These are phyloP conservation scores for Geotrichum histeridarum DNA, from an alignment of 1,139 yeast genomes.

Conservation along the genomic window DNA sequence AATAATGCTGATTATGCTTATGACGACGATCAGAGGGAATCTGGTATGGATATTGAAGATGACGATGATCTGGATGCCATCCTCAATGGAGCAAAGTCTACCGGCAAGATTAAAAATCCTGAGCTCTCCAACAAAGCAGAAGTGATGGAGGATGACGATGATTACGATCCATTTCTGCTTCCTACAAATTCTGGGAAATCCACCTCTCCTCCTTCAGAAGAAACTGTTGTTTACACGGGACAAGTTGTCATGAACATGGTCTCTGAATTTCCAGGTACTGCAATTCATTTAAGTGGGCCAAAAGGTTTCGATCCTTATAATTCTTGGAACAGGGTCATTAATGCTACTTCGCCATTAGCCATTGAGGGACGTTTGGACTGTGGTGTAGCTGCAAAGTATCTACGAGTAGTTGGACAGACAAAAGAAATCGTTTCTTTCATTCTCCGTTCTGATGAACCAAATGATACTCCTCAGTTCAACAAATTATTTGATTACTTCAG, in stretches of 20 bases:
- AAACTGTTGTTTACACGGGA: conserved; percentile 49
- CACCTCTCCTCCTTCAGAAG: not conserved
- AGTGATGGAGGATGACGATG: conserved; percentile 8
- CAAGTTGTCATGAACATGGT: conserved; percentile 52
- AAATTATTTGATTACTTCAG: conserved; percentile 52
- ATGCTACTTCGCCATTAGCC: conserved; percentile 39
- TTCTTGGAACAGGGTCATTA: conserved; percentile 35
- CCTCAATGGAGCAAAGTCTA: conserved; percentile 27
- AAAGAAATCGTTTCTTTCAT: conserved; percentile 50
- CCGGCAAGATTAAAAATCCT: not conserved
- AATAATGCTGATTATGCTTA: conserved; percentile 21
- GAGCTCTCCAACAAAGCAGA: not conserved
- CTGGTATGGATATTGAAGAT: conserved; percentile 24
- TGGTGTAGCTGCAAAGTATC: conserved; percentile 52
- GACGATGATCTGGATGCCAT: conserved; percentile 39
- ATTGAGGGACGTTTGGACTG: conserved; percentile 63
- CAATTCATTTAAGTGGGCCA: conserved; percentile 44
- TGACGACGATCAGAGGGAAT: conserved; percentile 37
- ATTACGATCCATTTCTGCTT: conserved; percentile 13
- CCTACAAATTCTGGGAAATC: not conserved
- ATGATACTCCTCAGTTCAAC: conserved; percentile 33
- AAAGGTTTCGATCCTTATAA: conserved; percentile 23
- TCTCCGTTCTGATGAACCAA: conserved; percentile 24
- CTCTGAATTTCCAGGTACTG: conserved; percentile 46
- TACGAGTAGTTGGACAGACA: conserved; percentile 46